These are phyloP conservation scores for Solanum hybrid DNA, from an alignment of 305 asterid genomes.

Conservation along the genomic window DNA sequence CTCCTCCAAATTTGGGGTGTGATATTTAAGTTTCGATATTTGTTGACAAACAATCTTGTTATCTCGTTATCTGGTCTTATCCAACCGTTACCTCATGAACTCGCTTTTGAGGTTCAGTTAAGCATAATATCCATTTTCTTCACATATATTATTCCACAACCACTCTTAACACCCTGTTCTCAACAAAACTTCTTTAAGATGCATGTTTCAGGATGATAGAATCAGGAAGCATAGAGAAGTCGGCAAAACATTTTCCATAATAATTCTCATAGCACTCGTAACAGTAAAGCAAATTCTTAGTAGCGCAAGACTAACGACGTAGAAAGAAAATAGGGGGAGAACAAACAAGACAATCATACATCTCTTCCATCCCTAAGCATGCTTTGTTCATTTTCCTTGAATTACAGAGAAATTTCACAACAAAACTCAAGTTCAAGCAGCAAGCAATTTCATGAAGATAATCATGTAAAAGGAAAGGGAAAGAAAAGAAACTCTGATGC, in stretches of 20 bases:
- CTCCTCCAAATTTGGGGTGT: not conserved
- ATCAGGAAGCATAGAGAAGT: not conserved
- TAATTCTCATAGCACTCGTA: not conserved
- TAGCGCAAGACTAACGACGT: not conserved
- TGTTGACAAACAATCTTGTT: not conserved
- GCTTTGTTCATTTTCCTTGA: not conserved
- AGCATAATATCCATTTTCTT: not conserved
- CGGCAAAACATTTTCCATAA: not conserved
- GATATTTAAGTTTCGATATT: not conserved
- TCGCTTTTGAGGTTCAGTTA: not conserved
- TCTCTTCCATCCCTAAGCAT: constrained; percentile 1
- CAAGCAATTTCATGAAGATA: not conserved
- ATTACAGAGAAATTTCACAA: not conserved
- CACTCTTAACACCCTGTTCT: not conserved
- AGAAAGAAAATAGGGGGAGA: not conserved
- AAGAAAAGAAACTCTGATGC: not conserved
- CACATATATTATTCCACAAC: not conserved
- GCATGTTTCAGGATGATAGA: not conserved
- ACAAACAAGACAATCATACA: not conserved
- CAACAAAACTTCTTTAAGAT: not conserved
- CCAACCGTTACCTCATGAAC: not conserved
- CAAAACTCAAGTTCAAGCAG: not conserved
- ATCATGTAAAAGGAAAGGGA: not conserved
- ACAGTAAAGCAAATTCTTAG: not conserved
- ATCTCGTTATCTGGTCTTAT: not conserved